These are phyloP conservation scores for Pachysandra terminalis DNA, from an alignment of 164 flowering plant genomes.

Conservation along the genomic window DNA sequence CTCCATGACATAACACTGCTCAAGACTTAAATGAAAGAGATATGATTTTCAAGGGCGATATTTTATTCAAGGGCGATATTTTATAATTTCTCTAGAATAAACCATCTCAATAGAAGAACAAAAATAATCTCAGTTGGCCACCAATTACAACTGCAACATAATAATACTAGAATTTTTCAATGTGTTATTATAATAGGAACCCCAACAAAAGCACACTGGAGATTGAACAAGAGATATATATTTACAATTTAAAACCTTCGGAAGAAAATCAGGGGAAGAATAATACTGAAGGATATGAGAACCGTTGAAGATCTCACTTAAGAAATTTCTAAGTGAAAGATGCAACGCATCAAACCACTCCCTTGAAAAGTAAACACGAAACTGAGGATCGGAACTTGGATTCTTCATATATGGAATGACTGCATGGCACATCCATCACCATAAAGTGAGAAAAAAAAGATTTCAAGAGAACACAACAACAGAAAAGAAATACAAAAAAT, in stretches of 20 bases:
- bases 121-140: neutral
- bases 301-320: constrained; percentile 72
- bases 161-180: no score
- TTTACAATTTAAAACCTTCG: neutral
- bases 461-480: neutral
- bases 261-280: constrained; percentile 2
- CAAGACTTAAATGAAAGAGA: neutral
- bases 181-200: neutral
- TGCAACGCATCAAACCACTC: constrained; percentile 82
- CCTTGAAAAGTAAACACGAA: constrained; percentile 75
- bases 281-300: constrained; percentile 76
- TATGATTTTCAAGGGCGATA: no score
- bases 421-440: constrained; percentile 32
- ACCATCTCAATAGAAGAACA: neutral
- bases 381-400: constrained; percentile 71
- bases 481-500: neutral
- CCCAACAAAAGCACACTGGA: neutral
- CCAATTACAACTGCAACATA: neutral
- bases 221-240: neutral
- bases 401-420: constrained; percentile 80
- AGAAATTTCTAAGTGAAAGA: constrained; percentile 75
- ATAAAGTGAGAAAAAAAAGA: constrained; percentile 4
- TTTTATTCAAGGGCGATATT: neutral
- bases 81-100: no score
- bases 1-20: neutral